Evolutionary conservation across 805 yeast species (phyloP), one percentile per base, ranked within the genome.

Genomic region (Clavispora vitiphila): DNA sequence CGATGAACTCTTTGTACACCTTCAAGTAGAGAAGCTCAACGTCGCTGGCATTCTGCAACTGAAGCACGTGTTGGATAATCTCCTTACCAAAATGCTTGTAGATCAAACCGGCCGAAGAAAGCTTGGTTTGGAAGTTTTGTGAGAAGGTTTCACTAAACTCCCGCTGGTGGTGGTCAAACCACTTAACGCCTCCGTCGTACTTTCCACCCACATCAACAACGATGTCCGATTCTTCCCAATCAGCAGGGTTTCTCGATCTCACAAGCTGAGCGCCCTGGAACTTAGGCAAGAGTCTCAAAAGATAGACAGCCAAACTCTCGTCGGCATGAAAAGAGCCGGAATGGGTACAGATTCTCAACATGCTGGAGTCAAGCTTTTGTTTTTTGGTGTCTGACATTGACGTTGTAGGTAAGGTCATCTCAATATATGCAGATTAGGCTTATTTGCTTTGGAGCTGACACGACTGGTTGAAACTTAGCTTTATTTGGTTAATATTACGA

Each of bases 281-380:
- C 60, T 75, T 72, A 8, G 96, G 93, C 36, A 91, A 66, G 15
- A 79, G 67, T 51, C 76, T 78, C 42, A 93, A 69, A 83, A 93
- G 80, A 62, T 75, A 90, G 3, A 91, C 96, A 2, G 98, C 99
- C 39, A 93, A 74, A 9, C 96, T 81, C 63, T 93, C 99, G 62
- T 93, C 99, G 9, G 98, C 98, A 60, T 93, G 99, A 73, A 93
- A 93, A 0, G 89, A 76, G 7, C 99, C 99, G 37, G 90, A 83
- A 56, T 86, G 95, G 10, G 96, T 90, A 58, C 96, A 91, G 43
- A 90, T 86, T 56, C 78, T 80, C 45, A 80, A 59, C 57, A 69
- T 61, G 41, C 42, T 41, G 14, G 47, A 14, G 12, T 47, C 26
- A 29, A 42, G 42, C 46, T 53, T 47, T 42, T 47, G 53, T 43